Evolutionary conservation across 2,329 filamentous ascomycete species (phyloP).

Genomic region (Metarhizium rileyi): DNA sequence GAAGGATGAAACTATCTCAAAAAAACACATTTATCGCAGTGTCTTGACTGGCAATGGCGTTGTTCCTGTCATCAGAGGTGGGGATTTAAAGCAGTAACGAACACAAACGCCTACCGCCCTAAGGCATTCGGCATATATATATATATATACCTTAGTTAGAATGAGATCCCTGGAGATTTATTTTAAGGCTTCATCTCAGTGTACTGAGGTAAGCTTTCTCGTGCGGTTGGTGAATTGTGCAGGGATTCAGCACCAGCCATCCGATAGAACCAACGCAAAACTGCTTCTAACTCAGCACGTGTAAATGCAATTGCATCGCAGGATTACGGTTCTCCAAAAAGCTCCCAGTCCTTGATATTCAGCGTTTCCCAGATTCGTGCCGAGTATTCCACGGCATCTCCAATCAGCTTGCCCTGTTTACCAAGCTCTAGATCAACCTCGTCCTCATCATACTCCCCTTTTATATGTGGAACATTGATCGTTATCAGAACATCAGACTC

Average conservation of each 20-base stretch:
- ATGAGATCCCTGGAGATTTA: too few species aligned
- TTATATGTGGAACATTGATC: constrained; percentile 79
- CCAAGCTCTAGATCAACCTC: constrained; percentile 59
- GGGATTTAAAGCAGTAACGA: too few species aligned
- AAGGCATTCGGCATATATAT: too few species aligned
- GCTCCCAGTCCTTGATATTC: constrained; percentile 67
- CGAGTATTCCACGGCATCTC: constrained; percentile 58
- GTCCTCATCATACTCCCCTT: constrained; percentile 62
- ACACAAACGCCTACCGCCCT: too few species aligned
- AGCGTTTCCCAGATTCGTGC: constrained; percentile 62
- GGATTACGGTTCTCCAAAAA: constrained; percentile 44
- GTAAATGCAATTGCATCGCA: not conserved
- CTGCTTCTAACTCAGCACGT: not conserved
- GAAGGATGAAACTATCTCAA: not conserved
- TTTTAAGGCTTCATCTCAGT: not conserved
- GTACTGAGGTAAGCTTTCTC: not conserved
- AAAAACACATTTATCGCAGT: not conserved
- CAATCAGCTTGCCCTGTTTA: constrained; percentile 57
- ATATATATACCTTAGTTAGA: too few species aligned
- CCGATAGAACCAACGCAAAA: not conserved
- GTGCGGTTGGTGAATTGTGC: not conserved
- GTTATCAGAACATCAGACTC: constrained; percentile 75
- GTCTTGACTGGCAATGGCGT: too few species aligned
- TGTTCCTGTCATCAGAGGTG: too few species aligned
- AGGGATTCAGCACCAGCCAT: not conserved